Evolutionary conservation across 106 monocot genomes (phyloP).

Genomic region (Xerophyta viscosa): DNA sequence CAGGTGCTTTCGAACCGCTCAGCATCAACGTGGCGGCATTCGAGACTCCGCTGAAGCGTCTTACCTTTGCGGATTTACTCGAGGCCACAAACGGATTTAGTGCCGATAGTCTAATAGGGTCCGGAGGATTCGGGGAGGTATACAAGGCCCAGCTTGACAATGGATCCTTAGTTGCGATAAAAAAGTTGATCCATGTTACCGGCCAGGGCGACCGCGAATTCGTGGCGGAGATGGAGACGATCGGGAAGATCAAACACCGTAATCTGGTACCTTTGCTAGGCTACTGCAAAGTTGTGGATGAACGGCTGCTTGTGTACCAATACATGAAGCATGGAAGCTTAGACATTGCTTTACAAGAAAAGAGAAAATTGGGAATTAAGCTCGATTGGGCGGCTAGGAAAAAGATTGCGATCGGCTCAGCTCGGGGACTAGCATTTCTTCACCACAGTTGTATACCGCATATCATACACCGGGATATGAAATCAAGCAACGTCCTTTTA

Average conservation of each 20-base stretch:
- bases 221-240: conserved; percentile 90
- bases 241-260: conserved; percentile 75
- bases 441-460: conserved; percentile 79
- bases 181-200: conserved; percentile 65
- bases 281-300: conserved; percentile 82
- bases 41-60: too few species aligned
- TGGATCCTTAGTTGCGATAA: conserved; percentile 54
- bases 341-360: conserved; percentile 42
- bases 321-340: conserved; percentile 84
- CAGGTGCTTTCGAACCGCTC: conserved; percentile 27
- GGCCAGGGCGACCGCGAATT: conserved; percentile 80
- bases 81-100: conserved; percentile 86
- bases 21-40: too few species aligned
- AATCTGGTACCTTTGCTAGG: conserved; percentile 82
- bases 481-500: conserved; percentile 67
- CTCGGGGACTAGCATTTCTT: conserved; percentile 71
- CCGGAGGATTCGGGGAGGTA: conserved; percentile 84
- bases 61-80: conserved; percentile 46
- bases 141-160: conserved; percentile 69
- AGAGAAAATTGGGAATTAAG: conserved; percentile 2
- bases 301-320: conserved; percentile 73
- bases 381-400: conserved; percentile 61
- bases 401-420: conserved; percentile 64
- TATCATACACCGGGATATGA: conserved; percentile 82
- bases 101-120: conserved; percentile 59